These are phyloP conservation scores for Dioszegia aurantiaca DNA, from an alignment of 768 basidiomycete species.

Conservation along the genomic window DNA sequence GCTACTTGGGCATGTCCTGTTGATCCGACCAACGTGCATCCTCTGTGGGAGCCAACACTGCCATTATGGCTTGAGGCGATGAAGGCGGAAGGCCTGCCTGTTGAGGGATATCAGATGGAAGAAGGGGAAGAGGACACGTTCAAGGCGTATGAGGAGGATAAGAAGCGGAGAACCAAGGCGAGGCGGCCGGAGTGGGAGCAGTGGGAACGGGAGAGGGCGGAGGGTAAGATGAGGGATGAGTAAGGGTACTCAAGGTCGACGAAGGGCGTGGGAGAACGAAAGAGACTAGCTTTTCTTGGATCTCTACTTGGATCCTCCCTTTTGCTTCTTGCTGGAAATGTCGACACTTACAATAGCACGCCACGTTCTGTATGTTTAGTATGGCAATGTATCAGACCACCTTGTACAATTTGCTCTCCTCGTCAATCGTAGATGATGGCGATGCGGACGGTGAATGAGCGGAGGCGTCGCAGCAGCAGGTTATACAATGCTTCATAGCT, in stretches of 20 bases:
- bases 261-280: background rate
- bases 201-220: slow-evolving; percentile 3
- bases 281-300: background rate
- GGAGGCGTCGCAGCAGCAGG: too few relatives aligned
- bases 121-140: slow-evolving; percentile 44
- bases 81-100: slow-evolving; percentile 25
- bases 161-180: slow-evolving; percentile 28
- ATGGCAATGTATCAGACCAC: too few relatives aligned
- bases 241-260: background rate
- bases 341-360: too few relatives aligned
- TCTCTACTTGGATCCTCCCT: background rate
- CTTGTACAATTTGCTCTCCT: too few relatives aligned
- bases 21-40: slow-evolving; percentile 45
- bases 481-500: too few relatives aligned
- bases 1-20: slow-evolving; percentile 39
- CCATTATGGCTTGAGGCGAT: slow-evolving; percentile 42
- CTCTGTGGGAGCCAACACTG: slow-evolving; percentile 45
- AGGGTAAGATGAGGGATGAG: slow-evolving; percentile 33
- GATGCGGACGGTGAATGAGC: too few relatives aligned
- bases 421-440: too few relatives aligned
- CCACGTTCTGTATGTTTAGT: too few relatives aligned
- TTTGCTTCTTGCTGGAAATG: too few relatives aligned
- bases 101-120: slow-evolving; percentile 25
- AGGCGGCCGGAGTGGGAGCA: slow-evolving; percentile 10
- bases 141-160: slow-evolving; percentile 41